Evolutionary conservation across 805 yeast genomes (phyloP).

Genomic region (Saccharomycopsis babjevae): DNA sequence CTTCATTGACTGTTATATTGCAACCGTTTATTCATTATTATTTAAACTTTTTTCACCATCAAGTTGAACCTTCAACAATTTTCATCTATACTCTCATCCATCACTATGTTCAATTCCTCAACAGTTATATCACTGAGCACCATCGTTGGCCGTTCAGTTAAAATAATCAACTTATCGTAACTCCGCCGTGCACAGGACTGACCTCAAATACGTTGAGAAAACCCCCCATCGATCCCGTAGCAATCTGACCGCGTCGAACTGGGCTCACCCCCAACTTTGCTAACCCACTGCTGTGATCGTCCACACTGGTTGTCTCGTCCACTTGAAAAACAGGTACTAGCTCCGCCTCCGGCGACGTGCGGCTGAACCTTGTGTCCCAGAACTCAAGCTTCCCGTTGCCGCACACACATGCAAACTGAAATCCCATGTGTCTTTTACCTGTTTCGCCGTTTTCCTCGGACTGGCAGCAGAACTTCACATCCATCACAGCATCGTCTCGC

Average conservation of each 20-base stretch:
- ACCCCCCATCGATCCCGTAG: conserved; percentile 16
- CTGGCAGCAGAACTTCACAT: conserved; percentile 19
- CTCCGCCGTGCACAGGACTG: background rate
- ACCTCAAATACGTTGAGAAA: conserved; percentile 7
- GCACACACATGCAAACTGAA: conserved; percentile 26
- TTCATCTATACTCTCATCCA: too few relatives aligned
- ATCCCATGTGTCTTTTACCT: conserved; percentile 1
- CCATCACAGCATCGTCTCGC: conserved; percentile 23
- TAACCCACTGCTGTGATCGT: background rate
- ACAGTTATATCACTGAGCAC: too few relatives aligned
- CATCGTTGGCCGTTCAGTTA: too few relatives aligned
- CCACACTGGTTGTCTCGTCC: background rate
- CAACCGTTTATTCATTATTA: too few relatives aligned
- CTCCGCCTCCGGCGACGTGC: conserved; percentile 20
- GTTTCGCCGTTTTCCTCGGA: conserved; percentile 18
- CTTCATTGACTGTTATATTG: too few relatives aligned
- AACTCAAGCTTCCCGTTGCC: conserved; percentile 23
- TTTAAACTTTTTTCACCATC: too few relatives aligned
- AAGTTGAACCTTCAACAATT: too few relatives aligned
- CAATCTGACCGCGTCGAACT: conserved; percentile 3
- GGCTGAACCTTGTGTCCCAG: conserved; percentile 25
- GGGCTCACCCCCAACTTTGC: conserved; percentile 2
- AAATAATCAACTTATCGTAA: too few relatives aligned
- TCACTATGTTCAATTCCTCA: too few relatives aligned
- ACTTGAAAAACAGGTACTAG: background rate